Percentiles rank a stretch among this genome's conserved stretches.
Conservation (phyloP, 441 rosid genomes). For the Hypseocharis bilobata region DNA sequence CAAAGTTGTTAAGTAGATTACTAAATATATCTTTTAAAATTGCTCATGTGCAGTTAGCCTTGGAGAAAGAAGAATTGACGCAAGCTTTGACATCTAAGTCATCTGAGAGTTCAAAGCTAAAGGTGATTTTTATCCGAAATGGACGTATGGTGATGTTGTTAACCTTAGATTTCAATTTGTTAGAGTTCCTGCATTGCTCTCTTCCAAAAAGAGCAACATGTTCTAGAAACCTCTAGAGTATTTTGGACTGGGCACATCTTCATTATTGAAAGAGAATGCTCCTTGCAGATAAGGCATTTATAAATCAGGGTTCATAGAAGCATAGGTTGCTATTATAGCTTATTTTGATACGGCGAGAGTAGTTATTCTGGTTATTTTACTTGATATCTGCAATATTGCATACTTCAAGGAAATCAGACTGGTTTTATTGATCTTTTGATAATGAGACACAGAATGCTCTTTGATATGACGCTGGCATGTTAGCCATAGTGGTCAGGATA, state of each 20-base stretch:
- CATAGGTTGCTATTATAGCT: background rate
- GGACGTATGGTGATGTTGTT: background rate
- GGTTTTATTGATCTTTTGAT: too few species aligned
- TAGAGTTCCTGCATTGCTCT: too few species aligned
- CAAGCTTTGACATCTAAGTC: constrained; percentile 66
- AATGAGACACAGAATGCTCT: background rate
- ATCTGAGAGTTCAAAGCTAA: constrained; percentile 58
- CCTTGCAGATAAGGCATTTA: background rate
- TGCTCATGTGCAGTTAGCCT: constrained; percentile 49
- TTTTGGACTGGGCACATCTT: background rate
- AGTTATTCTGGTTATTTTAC: background rate
- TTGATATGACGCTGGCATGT: background rate
- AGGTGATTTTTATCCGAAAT: constrained; percentile 38
- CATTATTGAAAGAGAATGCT: background rate
- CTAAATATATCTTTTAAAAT: constrained; percentile 10
- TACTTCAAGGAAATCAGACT: too few species aligned
- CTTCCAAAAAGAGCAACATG: background rate
- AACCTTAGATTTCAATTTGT: too few species aligned
- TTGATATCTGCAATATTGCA: background rate
- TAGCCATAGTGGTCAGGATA: background rate
- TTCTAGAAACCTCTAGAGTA: background rate
- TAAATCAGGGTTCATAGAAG: background rate
- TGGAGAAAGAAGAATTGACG: constrained; percentile 82
- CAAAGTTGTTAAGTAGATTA: constrained; percentile 11
- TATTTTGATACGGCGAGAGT: background rate